Base-by-base conservation (phyloP, 2,329 filamentous ascomycete species). In the Mycosphaerella sp. region DNA sequence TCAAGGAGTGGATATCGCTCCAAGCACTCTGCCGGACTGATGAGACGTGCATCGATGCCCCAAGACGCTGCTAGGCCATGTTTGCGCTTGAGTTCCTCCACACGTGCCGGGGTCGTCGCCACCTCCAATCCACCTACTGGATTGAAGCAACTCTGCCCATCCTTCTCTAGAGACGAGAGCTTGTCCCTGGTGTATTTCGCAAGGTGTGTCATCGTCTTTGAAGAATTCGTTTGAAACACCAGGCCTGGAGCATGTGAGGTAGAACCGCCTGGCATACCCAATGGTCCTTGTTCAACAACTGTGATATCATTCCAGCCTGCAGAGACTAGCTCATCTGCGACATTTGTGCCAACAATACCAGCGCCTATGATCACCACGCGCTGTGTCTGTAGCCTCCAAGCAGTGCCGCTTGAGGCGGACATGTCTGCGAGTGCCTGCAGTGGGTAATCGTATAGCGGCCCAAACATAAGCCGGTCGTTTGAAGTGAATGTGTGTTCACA, bases 211-310 rank as follows among this genome's bases (percentile, higher is more conserved):
- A 85, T 73, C 0, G 78, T 78, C 65, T 78, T 81, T 45, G 77
- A 80, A 1, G 72, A 66, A 48, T 79, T 84, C 6, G 80, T 84
- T 64, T 85, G 81, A 61, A 83, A 85, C 0, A 85, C 81, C 2
- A 85, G 73, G 0, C 82, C 82, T 0, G 82, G 82, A 4, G 82
- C 82, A 59, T 85, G 82, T 6, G 81, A 84, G 6, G 82, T 84
- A 29, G 82, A 85, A 43, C 82, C 82, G 26, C 82, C 82, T 0
- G 82, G 82, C 75, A 84, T 78, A 54, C 74, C 70, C 59, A 85
- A 66, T 2, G 82, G 82, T 0, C 82, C 82, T 66, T 85, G 82
- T 59, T 85, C 82, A 58, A 85, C 70, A 47, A 85, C 81, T 14
- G 81, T 84, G 66, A 85, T 81, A 66, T 84, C 69, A 51, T 66